A percentile compares a stretch with the other conserved stretches of the same genome.
phyloP scores from a whole-genome alignment of 805 yeast species.

The Candida sakaeoensis region DNA sequence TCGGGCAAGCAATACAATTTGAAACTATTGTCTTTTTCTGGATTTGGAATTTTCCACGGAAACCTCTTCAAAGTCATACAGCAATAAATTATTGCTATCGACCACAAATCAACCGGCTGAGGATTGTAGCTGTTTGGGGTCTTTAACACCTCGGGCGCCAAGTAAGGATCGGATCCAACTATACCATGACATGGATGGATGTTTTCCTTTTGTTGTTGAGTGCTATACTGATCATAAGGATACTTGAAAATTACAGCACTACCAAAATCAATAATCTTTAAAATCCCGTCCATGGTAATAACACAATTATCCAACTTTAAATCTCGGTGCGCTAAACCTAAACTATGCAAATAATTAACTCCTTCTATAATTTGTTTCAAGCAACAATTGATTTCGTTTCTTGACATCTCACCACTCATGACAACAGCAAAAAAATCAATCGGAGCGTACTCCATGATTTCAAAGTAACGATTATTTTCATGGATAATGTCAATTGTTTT shows the following conservation, averaged over 20 bases:
- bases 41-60: constrained; percentile 92
- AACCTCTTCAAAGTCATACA: constrained; percentile 90
- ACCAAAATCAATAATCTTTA: constrained; percentile 89
- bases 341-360: constrained; percentile 71
- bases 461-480: constrained; percentile 81
- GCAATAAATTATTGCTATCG: constrained; percentile 84
- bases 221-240: constrained; percentile 58
- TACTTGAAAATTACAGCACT: constrained; percentile 88
- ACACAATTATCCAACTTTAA: constrained; percentile 92
- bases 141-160: constrained; percentile 87
- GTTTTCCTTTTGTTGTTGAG: constrained; percentile 35
- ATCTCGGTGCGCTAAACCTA: constrained; percentile 90
- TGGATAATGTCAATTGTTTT: constrained; percentile 89
- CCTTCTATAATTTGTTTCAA: constrained; percentile 84
- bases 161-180: constrained; percentile 83
- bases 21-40: constrained; percentile 71
- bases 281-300: constrained; percentile 74
- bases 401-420: constrained; percentile 85
- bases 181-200: constrained; percentile 79
- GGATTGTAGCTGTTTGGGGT: constrained; percentile 67
- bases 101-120: constrained; percentile 92
- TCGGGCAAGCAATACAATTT: constrained; percentile 79
- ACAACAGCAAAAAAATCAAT: constrained; percentile 91
- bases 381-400: constrained; percentile 80
- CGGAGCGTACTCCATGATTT: constrained; percentile 94